phyloP scores from a whole-genome alignment of 2,329 filamentous ascomycete genomes.

The Colletotrichum tofieldiae region DNA sequence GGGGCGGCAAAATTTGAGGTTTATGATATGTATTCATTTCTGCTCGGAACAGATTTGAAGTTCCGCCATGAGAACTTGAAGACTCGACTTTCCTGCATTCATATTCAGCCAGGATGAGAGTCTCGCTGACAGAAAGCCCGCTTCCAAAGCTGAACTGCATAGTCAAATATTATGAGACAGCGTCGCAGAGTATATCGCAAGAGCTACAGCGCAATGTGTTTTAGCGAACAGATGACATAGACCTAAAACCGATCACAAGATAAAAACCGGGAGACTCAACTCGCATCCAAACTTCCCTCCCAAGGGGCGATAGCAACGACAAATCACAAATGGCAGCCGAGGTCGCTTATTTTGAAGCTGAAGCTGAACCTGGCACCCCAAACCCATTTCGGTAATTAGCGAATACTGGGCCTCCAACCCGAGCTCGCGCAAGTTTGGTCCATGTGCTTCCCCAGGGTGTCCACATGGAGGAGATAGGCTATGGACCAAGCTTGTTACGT shows the following conservation, averaged over 20 bases:
- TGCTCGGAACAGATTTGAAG: too few species aligned
- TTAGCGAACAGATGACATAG: neutral
- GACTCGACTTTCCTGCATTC: neutral
- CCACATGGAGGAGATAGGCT: conserved; percentile 33
- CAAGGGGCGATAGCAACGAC: neutral
- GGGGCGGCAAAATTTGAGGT: rapidly evolving
- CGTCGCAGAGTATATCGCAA: neutral
- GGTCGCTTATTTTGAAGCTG: neutral
- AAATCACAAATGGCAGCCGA: neutral
- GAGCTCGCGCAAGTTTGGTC: conserved; percentile 16
- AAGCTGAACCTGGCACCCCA: neutral
- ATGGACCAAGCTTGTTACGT: conserved; percentile 33
- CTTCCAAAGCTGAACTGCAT: too few species aligned
- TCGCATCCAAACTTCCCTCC: neutral
- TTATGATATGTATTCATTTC: neutral
- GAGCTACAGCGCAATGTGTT: neutral
- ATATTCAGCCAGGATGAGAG: neutral
- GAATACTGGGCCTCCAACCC: neutral
- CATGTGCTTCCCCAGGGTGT: conserved; percentile 23
- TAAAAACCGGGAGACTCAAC: neutral
- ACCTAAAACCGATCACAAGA: neutral
- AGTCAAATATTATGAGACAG: neutral
- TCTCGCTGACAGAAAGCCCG: neutral
- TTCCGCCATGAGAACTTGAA: neutral
- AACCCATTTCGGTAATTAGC: neutral